These are phyloP conservation scores for Botrytis pseudocinerea DNA, from an alignment of 2,329 filamentous ascomycete genomes.

Conservation along the genomic window DNA sequence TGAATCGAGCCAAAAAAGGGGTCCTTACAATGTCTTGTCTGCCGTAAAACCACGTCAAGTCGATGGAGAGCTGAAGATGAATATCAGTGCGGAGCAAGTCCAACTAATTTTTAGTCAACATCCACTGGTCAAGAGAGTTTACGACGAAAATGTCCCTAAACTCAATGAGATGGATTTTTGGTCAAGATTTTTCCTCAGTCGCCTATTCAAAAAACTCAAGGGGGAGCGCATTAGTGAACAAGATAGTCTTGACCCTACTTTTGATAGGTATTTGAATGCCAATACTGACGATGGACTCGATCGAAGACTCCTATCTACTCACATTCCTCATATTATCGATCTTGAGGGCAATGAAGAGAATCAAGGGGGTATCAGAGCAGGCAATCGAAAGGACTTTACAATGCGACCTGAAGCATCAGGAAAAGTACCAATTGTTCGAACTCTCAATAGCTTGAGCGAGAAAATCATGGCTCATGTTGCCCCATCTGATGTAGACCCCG, in stretches of 20 bases:
- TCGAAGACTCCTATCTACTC: slow-evolving; percentile 58
- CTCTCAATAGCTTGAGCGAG: slow-evolving; percentile 86
- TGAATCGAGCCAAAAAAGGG: slow-evolving; percentile 80
- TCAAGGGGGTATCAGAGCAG: slow-evolving; percentile 75
- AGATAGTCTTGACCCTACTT: slow-evolving; percentile 73
- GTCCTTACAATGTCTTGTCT: slow-evolving; percentile 90
- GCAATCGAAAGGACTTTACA: slow-evolving; percentile 85
- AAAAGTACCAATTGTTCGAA: slow-evolving; percentile 85
- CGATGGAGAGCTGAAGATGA: slow-evolving; percentile 74
- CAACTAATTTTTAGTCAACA: slow-evolving; percentile 92
- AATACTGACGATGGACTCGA: slow-evolving; percentile 61
- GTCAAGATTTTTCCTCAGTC: slow-evolving; percentile 90
- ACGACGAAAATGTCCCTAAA: slow-evolving; percentile 89
- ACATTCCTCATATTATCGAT: slow-evolving; percentile 87
- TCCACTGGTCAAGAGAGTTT: slow-evolving; percentile 83
- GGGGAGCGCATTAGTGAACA: slow-evolving; percentile 81
- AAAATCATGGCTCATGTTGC: slow-evolving; percentile 90
- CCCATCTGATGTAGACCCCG: slow-evolving; percentile 70
- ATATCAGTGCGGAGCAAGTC: slow-evolving; percentile 88
- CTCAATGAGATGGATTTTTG: slow-evolving; percentile 82
- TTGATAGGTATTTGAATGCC: slow-evolving; percentile 81
- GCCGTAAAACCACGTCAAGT: slow-evolving; percentile 80
- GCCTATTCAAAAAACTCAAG: slow-evolving; percentile 85
- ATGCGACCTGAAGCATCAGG: slow-evolving; percentile 76
- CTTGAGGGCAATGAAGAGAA: slow-evolving; percentile 94